Evolutionary conservation across 1,284 basidiomycete species (phyloP), one percentile per base, ranked within the genome.

Genomic region (Fomitopsis betulina): DNA sequence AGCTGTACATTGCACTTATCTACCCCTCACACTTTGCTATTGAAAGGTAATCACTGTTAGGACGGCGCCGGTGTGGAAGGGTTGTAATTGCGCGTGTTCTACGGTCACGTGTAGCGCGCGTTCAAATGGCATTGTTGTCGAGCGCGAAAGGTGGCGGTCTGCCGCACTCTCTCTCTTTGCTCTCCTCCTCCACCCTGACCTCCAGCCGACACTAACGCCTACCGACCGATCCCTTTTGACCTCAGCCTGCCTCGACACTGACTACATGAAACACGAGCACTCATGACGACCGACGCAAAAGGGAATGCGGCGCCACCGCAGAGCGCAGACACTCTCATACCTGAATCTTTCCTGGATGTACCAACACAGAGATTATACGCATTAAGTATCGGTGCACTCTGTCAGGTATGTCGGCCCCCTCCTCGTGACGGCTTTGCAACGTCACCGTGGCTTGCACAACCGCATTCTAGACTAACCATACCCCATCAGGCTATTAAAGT

Each of bases 401-500:
- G 77, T 23, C 78, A 81, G 71, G 82, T 80, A 45, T 60, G 75
- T 62, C 2, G 19, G 1, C 3, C 5, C 30, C 25, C 25, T 47
- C 9, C 13, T 23, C 12, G 23, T 45, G 42, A 23, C 21, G 10
- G 42, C 19, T 45, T 10, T 25, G 42, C 42, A n/a, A 45, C 12
- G 7, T 21, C 15, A 2, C 6, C 21, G n/a, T 42, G 39, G 7
- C 17, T 15, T 42, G 15, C 13, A 12, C 37, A 13, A 38, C 37
- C 8, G n/a, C 17, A n/a, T 23, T n/a, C 45, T 5, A 7, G 21
- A 35, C 58, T 56, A 27, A 60, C 43, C 33, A 12, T 5, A 35
- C 35, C 7, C 17, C 19, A 21, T 40, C 60, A 89, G 85, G 80
- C 84, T n/a, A 77, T 87, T 62, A 92, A 91, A 73, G 57, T 82